These are phyloP conservation scores for Capillidium rhysosporum DNA, from an alignment of 371 early-diverging fungal genomes.

Conservation along the genomic window DNA sequence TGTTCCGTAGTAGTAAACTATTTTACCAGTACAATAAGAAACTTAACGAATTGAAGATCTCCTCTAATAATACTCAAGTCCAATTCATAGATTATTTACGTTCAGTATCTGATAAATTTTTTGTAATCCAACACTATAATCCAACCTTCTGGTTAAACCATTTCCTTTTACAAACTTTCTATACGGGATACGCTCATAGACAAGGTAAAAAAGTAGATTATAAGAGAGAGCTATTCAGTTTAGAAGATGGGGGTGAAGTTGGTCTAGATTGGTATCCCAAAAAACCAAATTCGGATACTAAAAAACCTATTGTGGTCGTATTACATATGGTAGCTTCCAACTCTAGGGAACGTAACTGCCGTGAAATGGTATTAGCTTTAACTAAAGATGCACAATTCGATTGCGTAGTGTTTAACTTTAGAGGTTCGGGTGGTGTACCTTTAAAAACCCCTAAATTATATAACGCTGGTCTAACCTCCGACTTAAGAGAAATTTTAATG, in stretches of 20 bases:
- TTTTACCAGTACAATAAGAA: too few relatives aligned
- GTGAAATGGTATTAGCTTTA: conserved; percentile 16
- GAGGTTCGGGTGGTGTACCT: conserved; percentile 68
- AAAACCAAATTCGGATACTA: conserved; percentile 18
- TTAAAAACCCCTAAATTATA: conserved; percentile 61
- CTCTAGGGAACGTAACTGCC: not conserved
- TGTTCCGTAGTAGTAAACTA: too few relatives aligned
- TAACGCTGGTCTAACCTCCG: conserved; percentile 65
- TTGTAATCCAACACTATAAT: too few relatives aligned
- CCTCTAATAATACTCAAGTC: too few relatives aligned
- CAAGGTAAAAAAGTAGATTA: conserved; percentile 15
- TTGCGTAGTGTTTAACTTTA: conserved; percentile 66
- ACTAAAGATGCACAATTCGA: conserved; percentile 19
- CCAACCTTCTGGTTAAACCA: too few relatives aligned
- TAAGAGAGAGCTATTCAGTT: conserved; percentile 17
- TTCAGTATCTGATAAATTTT: too few relatives aligned
- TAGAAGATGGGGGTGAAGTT: conserved; percentile 58
- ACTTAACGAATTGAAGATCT: too few relatives aligned
- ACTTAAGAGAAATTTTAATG: conserved; percentile 18
- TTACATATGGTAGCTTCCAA: conserved; percentile 84
- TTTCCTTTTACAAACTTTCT: too few relatives aligned
- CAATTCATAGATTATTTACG: too few relatives aligned
- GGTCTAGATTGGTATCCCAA: conserved; percentile 72
- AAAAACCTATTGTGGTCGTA: conserved; percentile 27
- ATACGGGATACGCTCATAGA: too few relatives aligned